Evolutionary conservation across 495 filamentous ascomycete genomes (phyloP), one percentile per base, ranked within the genome.

Genomic region (Penicillium steckii): DNA sequence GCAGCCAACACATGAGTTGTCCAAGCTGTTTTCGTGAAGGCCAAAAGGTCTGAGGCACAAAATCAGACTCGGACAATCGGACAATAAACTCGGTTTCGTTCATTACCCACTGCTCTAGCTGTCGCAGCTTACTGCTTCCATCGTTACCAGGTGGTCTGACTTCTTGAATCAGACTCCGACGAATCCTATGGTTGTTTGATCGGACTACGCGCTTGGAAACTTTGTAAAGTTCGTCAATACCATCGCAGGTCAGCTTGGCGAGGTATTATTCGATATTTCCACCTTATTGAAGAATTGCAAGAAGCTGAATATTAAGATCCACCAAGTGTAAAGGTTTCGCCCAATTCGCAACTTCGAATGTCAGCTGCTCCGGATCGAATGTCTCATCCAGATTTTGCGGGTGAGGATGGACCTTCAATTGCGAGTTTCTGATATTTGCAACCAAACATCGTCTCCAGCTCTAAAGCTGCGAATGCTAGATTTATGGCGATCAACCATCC

Each of bases 361-460:
- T 94, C 29, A 85, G 53, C 49, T 82, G 63, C 35, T 75, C 79
- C 12, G 71, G 69, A 33, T 80, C 76, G 10, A 68, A 57, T 0
- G 43, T 27, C 2, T 37, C 63, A 5, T 44, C 17, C 65, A 67
- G 71, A 32, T 89, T 78, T 0, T 64, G 52, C 0, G 66, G 70
- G 55, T 87, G 82, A 12, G 81, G 83, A 3, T 80, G 64, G 63
- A 94, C 92, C 53, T 97, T 97, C 6, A 83, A 61, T 54, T 97
- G 93, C 0, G 88, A 93, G 4, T n/a, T n/a, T 84, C 77, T 3
- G 80, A 86, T 6, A 95, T 84, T 49, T 90, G 82, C 48, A 97
- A 90, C 85, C 88, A 95, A 49, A 70, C 33, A 46, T 73, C 69
- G 37, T 71, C 59, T 2, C 66, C 64, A 8, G 74, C 74, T 3